These are phyloP conservation scores for Hygrophila difformis DNA, from an alignment of 257 asterid species.

Conservation along the genomic window DNA sequence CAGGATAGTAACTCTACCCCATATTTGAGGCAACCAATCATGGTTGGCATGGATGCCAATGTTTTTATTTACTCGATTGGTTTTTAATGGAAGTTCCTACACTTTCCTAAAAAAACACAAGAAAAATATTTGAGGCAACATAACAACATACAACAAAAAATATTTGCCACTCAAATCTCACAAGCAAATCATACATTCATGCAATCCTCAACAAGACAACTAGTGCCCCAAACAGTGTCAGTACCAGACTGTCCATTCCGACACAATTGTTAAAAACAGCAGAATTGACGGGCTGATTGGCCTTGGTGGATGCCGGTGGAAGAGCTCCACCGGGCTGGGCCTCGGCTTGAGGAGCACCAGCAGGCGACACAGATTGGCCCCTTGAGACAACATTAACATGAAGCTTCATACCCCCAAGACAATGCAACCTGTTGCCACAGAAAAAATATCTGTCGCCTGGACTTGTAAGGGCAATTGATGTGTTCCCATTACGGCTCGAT, in stretches of 20 bases:
- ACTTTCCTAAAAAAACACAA: no score
- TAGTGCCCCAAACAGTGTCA: neutral
- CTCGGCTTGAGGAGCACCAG: conserved; percentile 22
- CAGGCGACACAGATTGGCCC: conserved; percentile 24
- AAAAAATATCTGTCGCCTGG: conserved; percentile 56
- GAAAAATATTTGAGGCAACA: no score
- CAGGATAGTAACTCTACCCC: no score
- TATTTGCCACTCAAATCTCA: no score
- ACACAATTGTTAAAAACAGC: neutral
- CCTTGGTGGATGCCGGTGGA: conserved; percentile 53
- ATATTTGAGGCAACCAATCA: no score
- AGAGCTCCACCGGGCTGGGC: conserved; percentile 19
- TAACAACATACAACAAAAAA: no score
- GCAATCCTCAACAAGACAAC: neutral
- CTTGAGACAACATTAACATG: conserved; percentile 31
- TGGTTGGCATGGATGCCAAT: no score
- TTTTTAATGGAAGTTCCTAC: no score
- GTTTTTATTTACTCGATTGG: no score
- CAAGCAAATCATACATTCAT: no score
- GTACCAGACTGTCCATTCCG: neutral
- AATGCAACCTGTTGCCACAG: conserved; percentile 63
- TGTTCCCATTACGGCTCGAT: conserved; percentile 64
- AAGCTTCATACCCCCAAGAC: conserved; percentile 82
- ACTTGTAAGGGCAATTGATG: conserved; percentile 28
- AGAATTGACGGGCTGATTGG: conserved; percentile 29